These are phyloP conservation scores for Skeletonema potamos DNA, from an alignment of 108 stramenopile genomes.

Conservation along the genomic window DNA sequence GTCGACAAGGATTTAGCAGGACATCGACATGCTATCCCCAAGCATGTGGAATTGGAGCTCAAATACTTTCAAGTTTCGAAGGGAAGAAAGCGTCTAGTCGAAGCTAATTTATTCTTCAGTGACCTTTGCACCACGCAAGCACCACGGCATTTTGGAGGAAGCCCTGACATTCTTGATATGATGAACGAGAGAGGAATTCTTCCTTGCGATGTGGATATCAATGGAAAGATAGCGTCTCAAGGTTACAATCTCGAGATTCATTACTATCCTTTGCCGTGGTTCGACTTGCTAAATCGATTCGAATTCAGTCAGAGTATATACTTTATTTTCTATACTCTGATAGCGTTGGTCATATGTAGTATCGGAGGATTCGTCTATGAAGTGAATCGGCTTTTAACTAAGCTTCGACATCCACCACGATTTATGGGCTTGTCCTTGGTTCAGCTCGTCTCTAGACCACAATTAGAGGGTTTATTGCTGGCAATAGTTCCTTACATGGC, in stretches of 20 bases:
- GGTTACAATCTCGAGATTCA: constrained; percentile 67
- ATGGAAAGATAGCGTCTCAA: constrained; percentile 56
- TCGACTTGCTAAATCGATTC: constrained; percentile 76
- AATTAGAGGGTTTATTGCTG: constrained; percentile 58
- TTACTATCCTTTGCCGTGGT: constrained; percentile 71
- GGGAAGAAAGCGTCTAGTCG: constrained; percentile 71
- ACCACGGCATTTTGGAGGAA: constrained; percentile 56
- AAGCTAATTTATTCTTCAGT: constrained; percentile 52
- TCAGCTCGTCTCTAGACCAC: constrained; percentile 60
- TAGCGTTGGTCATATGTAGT: constrained; percentile 53
- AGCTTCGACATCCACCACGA: constrained; percentile 74
- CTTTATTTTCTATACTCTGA: constrained; percentile 64
- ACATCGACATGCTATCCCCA: constrained; percentile 59
- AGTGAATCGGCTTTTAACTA: constrained; percentile 74
- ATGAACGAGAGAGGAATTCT: constrained; percentile 49
- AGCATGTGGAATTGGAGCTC: constrained; percentile 52
- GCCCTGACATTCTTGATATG: constrained; percentile 34
- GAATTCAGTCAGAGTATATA: constrained; percentile 73
- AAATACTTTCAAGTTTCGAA: constrained; percentile 70
- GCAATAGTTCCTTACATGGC: constrained; percentile 62
- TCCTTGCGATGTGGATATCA: constrained; percentile 67
- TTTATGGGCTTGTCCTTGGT: constrained; percentile 66
- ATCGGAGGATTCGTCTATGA: constrained; percentile 68
- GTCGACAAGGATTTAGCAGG: constrained; percentile 56
- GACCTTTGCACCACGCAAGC: constrained; percentile 66